Conservation (phyloP, 2,329 filamentous ascomycete species). For the Leptographium lundbergii region DNA sequence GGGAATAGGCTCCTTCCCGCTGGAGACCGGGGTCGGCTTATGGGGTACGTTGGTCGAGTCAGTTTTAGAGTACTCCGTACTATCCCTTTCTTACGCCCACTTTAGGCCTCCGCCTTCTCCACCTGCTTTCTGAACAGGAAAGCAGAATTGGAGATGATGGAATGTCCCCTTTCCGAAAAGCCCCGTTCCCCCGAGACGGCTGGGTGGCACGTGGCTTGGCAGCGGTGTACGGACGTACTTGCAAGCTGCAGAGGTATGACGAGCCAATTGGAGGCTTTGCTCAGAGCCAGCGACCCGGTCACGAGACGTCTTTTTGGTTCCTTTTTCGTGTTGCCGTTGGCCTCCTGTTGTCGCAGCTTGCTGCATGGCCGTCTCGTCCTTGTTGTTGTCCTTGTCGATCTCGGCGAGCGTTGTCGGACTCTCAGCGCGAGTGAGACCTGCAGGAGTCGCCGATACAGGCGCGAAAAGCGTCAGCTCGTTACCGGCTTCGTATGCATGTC, state of each 20-base stretch:
- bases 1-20: neutral
- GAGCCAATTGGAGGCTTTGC: neutral
- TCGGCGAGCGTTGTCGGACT: neutral
- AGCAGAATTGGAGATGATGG: neutral
- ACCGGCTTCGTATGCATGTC: neutral
- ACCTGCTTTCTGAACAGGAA: neutral
- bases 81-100: neutral
- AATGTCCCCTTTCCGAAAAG: neutral
- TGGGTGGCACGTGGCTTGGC: neutral
- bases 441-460: neutral
- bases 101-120: neutral
- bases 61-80: neutral
- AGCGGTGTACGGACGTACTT: neutral
- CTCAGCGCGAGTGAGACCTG: neutral
- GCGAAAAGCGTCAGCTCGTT: neutral
- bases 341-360: neutral
- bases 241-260: neutral
- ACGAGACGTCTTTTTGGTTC: neutral
- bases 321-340: neutral
- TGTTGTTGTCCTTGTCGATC: neutral
- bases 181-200: constrained; percentile 1
- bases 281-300: neutral
- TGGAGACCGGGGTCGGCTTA: neutral
- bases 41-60: neutral
- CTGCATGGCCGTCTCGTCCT: neutral